Evolutionary conservation across 1,139 yeast genomes (phyloP).

Genomic region (Debaryomyces robertsiae): DNA sequence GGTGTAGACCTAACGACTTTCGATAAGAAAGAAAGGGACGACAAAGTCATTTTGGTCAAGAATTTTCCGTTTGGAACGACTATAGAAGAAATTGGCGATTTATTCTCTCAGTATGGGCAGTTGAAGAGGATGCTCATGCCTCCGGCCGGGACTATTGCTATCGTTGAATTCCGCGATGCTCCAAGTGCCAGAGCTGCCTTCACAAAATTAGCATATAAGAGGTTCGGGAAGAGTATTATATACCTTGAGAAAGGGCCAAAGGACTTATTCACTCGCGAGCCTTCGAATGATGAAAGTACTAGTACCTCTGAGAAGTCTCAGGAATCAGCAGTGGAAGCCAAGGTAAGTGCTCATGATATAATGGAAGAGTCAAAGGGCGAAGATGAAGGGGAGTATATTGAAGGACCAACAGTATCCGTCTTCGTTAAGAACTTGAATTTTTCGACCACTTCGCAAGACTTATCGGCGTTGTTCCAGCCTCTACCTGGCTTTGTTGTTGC

Average conservation of each 20-base stretch:
- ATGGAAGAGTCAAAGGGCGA: conserved; percentile 28
- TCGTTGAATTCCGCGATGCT: conserved; percentile 84
- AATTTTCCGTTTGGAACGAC: conserved; percentile 90
- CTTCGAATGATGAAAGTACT: conserved; percentile 40
- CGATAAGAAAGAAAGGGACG: conserved; percentile 74
- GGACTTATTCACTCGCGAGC: conserved; percentile 68
- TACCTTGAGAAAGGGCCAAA: conserved; percentile 95
- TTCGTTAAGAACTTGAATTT: conserved; percentile 93
- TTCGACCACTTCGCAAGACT: conserved; percentile 62
- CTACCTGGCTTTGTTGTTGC: conserved; percentile 83
- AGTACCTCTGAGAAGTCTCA: conserved; percentile 21
- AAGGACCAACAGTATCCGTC: conserved; percentile 80
- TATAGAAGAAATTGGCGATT: conserved; percentile 74
- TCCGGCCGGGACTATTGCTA: conserved; percentile 95
- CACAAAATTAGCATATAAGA: conserved; percentile 79
- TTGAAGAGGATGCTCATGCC: conserved; percentile 86
- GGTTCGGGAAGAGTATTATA: conserved; percentile 82
- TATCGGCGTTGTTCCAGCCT: conserved; percentile 64
- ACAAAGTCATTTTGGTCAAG: conserved; percentile 77
- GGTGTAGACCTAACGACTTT: conserved; percentile 85
- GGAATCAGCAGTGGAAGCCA: conserved; percentile 35
- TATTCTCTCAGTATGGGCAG: conserved; percentile 80
- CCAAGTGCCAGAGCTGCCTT: conserved; percentile 91
- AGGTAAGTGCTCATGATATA: conserved; percentile 31
- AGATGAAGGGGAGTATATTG: conserved; percentile 42